Evolutionary conservation across 23 red algal genomes (phyloP), one percentile per base, ranked within the genome.

Genomic region (Pyropia yezoensis): DNA sequence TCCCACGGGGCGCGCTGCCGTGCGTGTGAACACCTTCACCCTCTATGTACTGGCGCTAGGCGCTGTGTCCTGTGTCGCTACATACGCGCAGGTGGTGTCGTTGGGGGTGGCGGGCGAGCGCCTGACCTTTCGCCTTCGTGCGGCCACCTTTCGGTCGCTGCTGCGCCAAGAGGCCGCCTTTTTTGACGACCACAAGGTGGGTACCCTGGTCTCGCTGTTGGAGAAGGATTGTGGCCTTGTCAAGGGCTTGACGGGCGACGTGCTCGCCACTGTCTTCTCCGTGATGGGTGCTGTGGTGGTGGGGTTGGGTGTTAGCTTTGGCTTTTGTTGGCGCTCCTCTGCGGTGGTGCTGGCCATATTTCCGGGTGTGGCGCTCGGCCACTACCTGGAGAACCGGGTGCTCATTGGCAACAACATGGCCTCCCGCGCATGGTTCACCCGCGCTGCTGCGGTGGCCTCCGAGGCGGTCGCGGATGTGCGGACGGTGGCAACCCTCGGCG

Each of bases 371-470:
- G 94, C 80, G 18, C 16, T 90, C 13, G 77, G 75, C 22, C 80
- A 74, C 50, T 62, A 56, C 17, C 27, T 85, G 19, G 81, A 98
- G 59, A 75, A 91, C 73, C 91, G 84, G 61, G 52, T 85, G 73
- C 88, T 98, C 79, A 88, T 73, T 52, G 94, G 94, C n/a, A 88
- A 91, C 65, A 77, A 77, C 61, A 67, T 58, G 2, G 80, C 79
- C 45, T 77, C 78, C 17, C 65, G 77, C 33, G 74, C 73, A 27
- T 52, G 50, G 16, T 90, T 75, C 49, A 67, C 68, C 20, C 57
- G 51, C 20, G 90, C 90, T 13, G 83, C 75, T 11, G 63, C 73
- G 15, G 69, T 87, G 1, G 90, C 83, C 7, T 88, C 90, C 7
- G 83, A 95, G 60, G 80, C 90, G 13, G 77, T 95, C 57, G 77